Base-by-base conservation (phyloP, 257 asterid species). In the Cordia subcordata region DNA sequence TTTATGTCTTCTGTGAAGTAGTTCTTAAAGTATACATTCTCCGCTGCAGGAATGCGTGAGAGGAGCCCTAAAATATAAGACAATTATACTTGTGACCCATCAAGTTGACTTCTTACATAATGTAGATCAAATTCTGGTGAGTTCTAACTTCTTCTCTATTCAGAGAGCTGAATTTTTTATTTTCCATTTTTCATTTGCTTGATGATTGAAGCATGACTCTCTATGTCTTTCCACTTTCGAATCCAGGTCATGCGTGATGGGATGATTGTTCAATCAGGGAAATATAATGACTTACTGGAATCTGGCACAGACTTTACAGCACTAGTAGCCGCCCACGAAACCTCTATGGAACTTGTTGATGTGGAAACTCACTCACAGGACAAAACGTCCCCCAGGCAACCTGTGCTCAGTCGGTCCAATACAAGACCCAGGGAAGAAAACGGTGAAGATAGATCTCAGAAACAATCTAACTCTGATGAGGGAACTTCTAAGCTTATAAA, bases 81-180 rank as follows among this genome's bases (percentile, higher is more conserved):
- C 94, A 4, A 68, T 78, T 55, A 52, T 88, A 63, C 93, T 81
- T 13, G 94, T 83, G 44, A 85, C 96, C 4, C 90, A 88, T 69
- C 95, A 88, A 69, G 81, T 85, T 18, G 93, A 85, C 64, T 88
- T 88, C 74, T 76, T 88, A 45, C 81, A 78, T 59, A 84, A 83
- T 67, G 95, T 79, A 27, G 90, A 88, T 78, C 80, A 66, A 16
- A 80, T 88, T 13, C 0, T 85, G 78, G 96, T 85, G 73, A 49
- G 68, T 53, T 20, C 1, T 5, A 8, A 11, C 27, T 45, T 49
- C 35, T 15, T n/a, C n/a, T n/a, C n/a, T n/a, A n/a, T n/a, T n/a
- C n/a, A n/a, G n/a, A n/a, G n/a, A n/a, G n/a, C n/a, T 15, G 16
- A 49, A 8, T 17, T 15, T 0, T 16, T 27, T 46, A 32, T 3